These are phyloP conservation scores for Xylariaceae sp. DNA, from an alignment of 2,329 filamentous ascomycete genomes.

Conservation along the genomic window DNA sequence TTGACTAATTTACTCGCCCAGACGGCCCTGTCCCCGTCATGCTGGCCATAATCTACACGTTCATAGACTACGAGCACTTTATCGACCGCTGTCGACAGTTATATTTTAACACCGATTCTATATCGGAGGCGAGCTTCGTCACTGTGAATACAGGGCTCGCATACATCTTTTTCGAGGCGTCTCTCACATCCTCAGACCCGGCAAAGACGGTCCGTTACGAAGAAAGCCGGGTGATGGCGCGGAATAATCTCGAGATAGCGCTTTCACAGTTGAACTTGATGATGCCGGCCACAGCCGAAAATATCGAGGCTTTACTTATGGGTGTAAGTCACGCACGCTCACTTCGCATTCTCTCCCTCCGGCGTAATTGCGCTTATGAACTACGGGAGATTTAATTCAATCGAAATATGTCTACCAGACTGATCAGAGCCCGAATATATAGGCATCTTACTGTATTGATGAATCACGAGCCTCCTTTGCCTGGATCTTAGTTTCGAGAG, in stretches of 20 bases:
- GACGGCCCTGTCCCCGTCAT: constrained; percentile 41
- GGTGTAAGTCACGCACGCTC: constrained; percentile 32
- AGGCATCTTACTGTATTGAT: constrained; percentile 29
- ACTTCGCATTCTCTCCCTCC: background rate
- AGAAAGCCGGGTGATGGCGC: constrained; percentile 27
- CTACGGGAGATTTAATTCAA: background rate
- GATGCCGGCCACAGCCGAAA: constrained; percentile 42
- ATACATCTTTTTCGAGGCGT: constrained; percentile 32
- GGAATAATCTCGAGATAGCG: constrained; percentile 30
- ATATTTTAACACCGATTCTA: constrained; percentile 49
- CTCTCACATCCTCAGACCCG: constrained; percentile 20
- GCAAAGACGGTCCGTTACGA: constrained; percentile 26
- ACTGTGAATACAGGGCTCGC: constrained; percentile 30
- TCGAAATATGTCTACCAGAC: background rate
- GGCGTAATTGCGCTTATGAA: background rate
- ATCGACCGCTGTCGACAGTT: constrained; percentile 43
- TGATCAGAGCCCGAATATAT: background rate
- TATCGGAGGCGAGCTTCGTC: constrained; percentile 45
- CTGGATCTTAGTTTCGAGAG: constrained; percentile 29
- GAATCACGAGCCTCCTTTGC: constrained; percentile 29
- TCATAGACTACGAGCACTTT: constrained; percentile 46
- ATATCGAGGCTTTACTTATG: constrained; percentile 44
- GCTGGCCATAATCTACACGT: constrained; percentile 46
- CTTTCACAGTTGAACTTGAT: constrained; percentile 39
- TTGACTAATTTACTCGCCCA: constrained; percentile 18